Percentiles rank a stretch among this genome's conserved stretches.
phyloP scores from a whole-genome alignment of 129 eudicot genomes.

The Pulicaria dysenterica region DNA sequence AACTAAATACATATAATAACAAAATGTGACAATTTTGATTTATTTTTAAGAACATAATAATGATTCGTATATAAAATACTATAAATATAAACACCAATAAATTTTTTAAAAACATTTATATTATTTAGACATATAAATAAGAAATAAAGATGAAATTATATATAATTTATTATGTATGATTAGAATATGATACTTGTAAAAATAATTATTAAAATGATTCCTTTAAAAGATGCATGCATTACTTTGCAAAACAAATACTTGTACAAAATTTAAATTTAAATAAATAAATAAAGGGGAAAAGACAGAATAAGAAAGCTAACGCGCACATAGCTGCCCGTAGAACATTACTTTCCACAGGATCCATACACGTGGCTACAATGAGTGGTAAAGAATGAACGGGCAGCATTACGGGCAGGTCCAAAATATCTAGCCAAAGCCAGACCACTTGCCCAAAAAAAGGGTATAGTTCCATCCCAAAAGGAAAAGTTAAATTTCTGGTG shows the following conservation, averaged over 20 bases:
- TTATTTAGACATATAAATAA: too few species aligned
- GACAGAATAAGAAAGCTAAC: slow-evolving; percentile 14
- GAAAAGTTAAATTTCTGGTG: neutral
- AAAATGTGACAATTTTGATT: too few species aligned
- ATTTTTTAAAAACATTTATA: too few species aligned
- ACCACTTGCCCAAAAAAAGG: slow-evolving; percentile 29
- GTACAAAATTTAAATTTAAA: neutral
- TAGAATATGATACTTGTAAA: too few species aligned
- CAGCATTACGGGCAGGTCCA: slow-evolving; percentile 28
- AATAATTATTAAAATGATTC: neutral
- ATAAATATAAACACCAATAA: too few species aligned
- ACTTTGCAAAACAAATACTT: neutral
- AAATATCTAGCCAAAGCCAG: slow-evolving; percentile 40
- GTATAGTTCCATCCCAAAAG: neutral
- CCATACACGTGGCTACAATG: slow-evolving; percentile 1
- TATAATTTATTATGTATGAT: too few species aligned
- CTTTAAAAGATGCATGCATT: neutral
- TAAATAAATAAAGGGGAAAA: neutral
- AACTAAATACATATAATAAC: too few species aligned
- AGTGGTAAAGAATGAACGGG: slow-evolving; percentile 42
- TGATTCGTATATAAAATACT: too few species aligned
- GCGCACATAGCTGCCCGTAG: slow-evolving; percentile 21
- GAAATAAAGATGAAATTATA: too few species aligned
- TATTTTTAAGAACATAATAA: too few species aligned
- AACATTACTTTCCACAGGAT: neutral